A percentile compares a stretch with the other conserved stretches of the same genome.
Conservation (phyloP, 2,329 filamentous ascomycete genomes). For the Cadophora luteo-olivacea region DNA sequence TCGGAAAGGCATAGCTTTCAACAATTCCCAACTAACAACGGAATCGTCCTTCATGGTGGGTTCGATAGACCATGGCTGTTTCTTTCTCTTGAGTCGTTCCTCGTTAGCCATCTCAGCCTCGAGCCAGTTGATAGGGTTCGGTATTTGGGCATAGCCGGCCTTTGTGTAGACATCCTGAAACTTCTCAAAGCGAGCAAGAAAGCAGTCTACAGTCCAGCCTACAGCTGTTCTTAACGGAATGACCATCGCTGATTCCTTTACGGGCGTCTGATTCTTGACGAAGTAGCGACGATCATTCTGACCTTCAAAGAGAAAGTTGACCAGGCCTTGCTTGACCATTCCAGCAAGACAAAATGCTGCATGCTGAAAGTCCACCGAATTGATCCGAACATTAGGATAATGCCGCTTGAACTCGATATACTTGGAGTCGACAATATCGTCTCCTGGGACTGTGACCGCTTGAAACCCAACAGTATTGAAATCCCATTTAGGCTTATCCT, state of each 20-base stretch:
- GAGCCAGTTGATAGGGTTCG: conserved; percentile 27
- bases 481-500: conserved; percentile 4
- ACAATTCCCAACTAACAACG: conserved; percentile 13
- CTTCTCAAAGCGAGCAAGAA: conserved; percentile 23
- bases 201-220: conserved; percentile 30
- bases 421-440: background rate
- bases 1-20: conserved; percentile 11
- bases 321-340: conserved; percentile 17
- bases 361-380: conserved; percentile 18
- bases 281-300: conserved; percentile 15
- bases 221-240: conserved; percentile 9
- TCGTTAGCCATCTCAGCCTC: conserved; percentile 26
- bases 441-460: conserved; percentile 1
- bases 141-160: conserved; percentile 11
- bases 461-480: conserved; percentile 14
- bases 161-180: conserved; percentile 16
- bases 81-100: background rate
- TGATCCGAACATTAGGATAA: background rate
- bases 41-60: conserved; percentile 3
- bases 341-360: conserved; percentile 24
- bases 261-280: background rate
- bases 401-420: background rate
- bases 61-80: background rate
- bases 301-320: conserved; percentile 22
- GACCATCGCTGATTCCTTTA: background rate